phyloP scores from a whole-genome alignment of 257 asterid species.

The Rauvolfia tetraphylla region DNA sequence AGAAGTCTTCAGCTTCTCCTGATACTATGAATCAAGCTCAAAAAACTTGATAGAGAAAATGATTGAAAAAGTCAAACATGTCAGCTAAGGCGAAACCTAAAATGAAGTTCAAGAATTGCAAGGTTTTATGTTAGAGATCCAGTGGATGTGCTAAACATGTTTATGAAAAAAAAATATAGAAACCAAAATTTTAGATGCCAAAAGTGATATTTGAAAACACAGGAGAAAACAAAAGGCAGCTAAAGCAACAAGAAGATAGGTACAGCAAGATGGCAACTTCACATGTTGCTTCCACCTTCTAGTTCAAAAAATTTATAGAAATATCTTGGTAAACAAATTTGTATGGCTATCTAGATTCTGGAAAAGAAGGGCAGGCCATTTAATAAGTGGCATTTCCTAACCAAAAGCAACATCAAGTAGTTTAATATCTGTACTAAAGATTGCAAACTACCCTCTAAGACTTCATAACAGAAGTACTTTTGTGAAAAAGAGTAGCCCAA shows the following conservation, averaged over 20 bases:
- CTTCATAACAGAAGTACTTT: background rate
- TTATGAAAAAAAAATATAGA: background rate
- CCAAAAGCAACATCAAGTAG: conserved; percentile 4
- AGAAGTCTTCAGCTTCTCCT: background rate
- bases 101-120: background rate
- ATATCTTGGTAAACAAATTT: conserved; percentile 1
- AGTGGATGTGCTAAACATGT: background rate
- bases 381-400: conserved; percentile 3
- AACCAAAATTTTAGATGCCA: background rate
- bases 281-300: conserved; percentile 20
- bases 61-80: background rate
- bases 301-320: background rate
- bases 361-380: conserved; percentile 7
- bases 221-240: conserved; percentile 16
- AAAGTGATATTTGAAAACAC: background rate
- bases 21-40: background rate
- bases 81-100: background rate
- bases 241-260: conserved; percentile 27
- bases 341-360: conserved; percentile 1
- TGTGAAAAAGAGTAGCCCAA: conserved; percentile 19
- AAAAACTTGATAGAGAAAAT: background rate
- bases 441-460: background rate
- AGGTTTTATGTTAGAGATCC: background rate
- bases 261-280: conserved; percentile 22
- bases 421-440: background rate